These are phyloP conservation scores for Metschnikowia sp. DNA, from an alignment of 805 yeast genomes.

Conservation along the genomic window DNA sequence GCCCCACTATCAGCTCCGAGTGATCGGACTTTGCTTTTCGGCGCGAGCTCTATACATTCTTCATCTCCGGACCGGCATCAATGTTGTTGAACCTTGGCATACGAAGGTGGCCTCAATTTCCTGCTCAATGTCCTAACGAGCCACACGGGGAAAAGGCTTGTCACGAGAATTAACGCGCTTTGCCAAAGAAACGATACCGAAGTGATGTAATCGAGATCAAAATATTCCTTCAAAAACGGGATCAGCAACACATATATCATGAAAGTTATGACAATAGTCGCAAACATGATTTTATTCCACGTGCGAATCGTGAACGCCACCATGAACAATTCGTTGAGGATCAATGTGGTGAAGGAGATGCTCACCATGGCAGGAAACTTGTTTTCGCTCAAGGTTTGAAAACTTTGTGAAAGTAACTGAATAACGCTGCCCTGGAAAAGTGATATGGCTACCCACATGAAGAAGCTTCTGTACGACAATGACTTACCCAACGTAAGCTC, in stretches of 20 bases:
- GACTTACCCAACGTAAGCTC: constrained; percentile 88
- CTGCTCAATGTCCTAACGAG: constrained; percentile 70
- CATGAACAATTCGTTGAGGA: constrained; percentile 87
- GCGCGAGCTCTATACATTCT: neutral
- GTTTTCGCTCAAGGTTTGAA: constrained; percentile 56
- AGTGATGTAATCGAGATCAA: constrained; percentile 61
- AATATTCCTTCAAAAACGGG: constrained; percentile 87
- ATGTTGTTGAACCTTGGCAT: constrained; percentile 91
- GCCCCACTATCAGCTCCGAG: neutral
- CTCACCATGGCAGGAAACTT: constrained; percentile 78
- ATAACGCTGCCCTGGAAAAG: constrained; percentile 87
- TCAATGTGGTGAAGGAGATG: constrained; percentile 71
- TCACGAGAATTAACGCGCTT: constrained; percentile 53
- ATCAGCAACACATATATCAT: constrained; percentile 65
- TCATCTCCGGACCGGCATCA: constrained; percentile 16
- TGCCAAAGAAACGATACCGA: constrained; percentile 69
- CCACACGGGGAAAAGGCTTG: constrained; percentile 90
- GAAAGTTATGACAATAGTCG: constrained; percentile 68
- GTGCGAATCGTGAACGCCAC: constrained; percentile 87
- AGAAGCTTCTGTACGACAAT: constrained; percentile 80
- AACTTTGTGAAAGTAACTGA: constrained; percentile 75
- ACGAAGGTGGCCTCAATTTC: constrained; percentile 85
- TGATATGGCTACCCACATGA: constrained; percentile 86
- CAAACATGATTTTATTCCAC: constrained; percentile 81
- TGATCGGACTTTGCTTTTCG: constrained; percentile 1